Evolutionary conservation across 1,284 basidiomycete genomes (phyloP).

Genomic region (Tilletia setariae): DNA sequence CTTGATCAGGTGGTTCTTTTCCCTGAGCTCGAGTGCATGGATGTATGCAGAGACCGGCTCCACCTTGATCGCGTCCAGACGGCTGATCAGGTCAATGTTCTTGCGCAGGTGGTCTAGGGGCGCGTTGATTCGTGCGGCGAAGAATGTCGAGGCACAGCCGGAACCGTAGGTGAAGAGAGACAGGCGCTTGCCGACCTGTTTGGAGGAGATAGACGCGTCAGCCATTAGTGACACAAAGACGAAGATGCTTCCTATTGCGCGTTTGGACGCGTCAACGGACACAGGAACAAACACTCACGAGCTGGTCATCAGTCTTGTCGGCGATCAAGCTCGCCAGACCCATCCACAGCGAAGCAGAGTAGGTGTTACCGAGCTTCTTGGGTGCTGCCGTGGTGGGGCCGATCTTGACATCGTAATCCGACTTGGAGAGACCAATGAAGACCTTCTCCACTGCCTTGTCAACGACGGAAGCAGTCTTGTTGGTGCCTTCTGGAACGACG

Average conservation of each 20-base stretch:
- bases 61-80: constrained; percentile 82
- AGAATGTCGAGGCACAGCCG: constrained; percentile 89
- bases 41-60: constrained; percentile 84
- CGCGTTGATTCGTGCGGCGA: constrained; percentile 66
- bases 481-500: constrained; percentile 7
- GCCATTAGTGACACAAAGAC: background rate
- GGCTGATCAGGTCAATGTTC: constrained; percentile 73
- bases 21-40: constrained; percentile 65
- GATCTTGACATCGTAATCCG: constrained; percentile 35
- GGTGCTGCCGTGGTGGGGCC: constrained; percentile 52
- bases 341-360: constrained; percentile 94
- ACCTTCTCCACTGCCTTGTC: constrained; percentile 93
- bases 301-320: constrained; percentile 10
- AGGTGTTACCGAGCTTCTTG: constrained; percentile 78
- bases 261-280: background rate
- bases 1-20: constrained; percentile 91
- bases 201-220: constrained; percentile 18
- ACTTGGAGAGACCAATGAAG: constrained; percentile 46
- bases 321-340: constrained; percentile 67
- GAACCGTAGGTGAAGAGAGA: constrained; percentile 91
- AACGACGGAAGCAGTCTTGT: constrained; percentile 58
- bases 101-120: constrained; percentile 80
- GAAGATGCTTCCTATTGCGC: background rate
- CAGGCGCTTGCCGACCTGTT: constrained; percentile 58
- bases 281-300: background rate